Evolutionary conservation across 805 yeast genomes (phyloP).

Genomic region (Lipomyces yamanashiensis): DNA sequence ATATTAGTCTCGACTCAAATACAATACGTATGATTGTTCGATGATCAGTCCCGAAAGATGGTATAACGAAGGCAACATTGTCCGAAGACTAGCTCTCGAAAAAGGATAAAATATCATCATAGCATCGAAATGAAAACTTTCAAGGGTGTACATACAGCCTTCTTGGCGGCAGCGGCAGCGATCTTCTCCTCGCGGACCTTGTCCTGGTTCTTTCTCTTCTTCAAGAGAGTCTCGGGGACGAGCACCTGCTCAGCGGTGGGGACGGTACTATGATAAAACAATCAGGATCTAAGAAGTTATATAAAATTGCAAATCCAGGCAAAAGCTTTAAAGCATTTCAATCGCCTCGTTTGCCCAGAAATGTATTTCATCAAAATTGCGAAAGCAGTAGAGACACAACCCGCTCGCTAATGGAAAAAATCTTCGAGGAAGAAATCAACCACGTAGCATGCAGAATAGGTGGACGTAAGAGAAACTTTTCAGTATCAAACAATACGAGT

Average conservation of each 20-base stretch:
- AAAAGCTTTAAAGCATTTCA: conserved; percentile 10
- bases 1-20: background rate
- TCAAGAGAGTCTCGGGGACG: conserved; percentile 56
- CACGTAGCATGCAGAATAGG: conserved; percentile 7
- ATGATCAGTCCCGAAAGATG: conserved; percentile 85
- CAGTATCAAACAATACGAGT: conserved; percentile 11
- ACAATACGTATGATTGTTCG: conserved; percentile 12
- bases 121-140: conserved; percentile 10
- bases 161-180: conserved; percentile 42
- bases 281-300: conserved; percentile 9
- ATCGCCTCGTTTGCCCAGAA: conserved; percentile 29
- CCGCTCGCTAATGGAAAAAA: conserved; percentile 16
- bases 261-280: conserved; percentile 52
- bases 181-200: conserved; percentile 54
- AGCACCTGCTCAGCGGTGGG: conserved; percentile 41
- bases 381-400: conserved; percentile 35
- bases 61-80: conserved; percentile 77
- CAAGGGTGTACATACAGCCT: conserved; percentile 38
- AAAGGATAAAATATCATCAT: conserved; percentile 36
- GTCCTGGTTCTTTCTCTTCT: conserved; percentile 57
- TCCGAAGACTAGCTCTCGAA: conserved; percentile 40
- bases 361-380: conserved; percentile 36
- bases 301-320: conserved; percentile 14
- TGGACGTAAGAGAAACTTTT: conserved; percentile 17
- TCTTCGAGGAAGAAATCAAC: background rate